Percentiles rank a stretch among this genome's conserved stretches.
Evolutionary conservation across 2,329 filamentous ascomycete species (phyloP).

Genomic region (Curvularia hawaiiensis): DNA sequence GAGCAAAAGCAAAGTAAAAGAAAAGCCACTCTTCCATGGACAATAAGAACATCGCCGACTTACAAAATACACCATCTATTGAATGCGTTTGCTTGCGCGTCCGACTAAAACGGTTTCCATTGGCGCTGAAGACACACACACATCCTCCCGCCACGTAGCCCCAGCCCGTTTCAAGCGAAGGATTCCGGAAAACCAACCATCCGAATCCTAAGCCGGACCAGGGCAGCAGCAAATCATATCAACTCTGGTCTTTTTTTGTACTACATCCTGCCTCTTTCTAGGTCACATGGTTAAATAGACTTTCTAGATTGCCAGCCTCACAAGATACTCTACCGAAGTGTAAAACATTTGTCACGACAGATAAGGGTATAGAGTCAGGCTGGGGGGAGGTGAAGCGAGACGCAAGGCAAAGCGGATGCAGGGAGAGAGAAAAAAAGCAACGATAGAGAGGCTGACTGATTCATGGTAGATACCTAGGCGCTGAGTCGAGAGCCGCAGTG

Average conservation of each 20-base stretch:
- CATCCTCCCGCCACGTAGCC: not conserved
- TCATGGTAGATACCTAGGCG: not conserved
- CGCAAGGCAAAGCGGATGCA: not conserved
- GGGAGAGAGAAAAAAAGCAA: not conserved
- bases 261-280: not conserved
- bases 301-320: not conserved
- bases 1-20: not conserved
- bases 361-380: not conserved
- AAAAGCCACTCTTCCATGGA: not conserved
- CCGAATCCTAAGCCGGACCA: not conserved
- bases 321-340: not conserved
- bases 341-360: not conserved
- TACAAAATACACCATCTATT: not conserved
- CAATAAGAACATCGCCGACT: not conserved
- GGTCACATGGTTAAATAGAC: not conserved
- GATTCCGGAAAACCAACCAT: not conserved
- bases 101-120: not conserved
- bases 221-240: not conserved
- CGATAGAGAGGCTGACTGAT: not conserved
- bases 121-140: not conserved
- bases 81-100: not conserved
- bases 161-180: not conserved
- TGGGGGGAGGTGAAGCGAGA: not conserved
- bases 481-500: not conserved
- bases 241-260: not conserved